Evolutionary conservation across 192 early-diverging fungal species (phyloP).

Genomic region (Funneliformis mosseae): DNA sequence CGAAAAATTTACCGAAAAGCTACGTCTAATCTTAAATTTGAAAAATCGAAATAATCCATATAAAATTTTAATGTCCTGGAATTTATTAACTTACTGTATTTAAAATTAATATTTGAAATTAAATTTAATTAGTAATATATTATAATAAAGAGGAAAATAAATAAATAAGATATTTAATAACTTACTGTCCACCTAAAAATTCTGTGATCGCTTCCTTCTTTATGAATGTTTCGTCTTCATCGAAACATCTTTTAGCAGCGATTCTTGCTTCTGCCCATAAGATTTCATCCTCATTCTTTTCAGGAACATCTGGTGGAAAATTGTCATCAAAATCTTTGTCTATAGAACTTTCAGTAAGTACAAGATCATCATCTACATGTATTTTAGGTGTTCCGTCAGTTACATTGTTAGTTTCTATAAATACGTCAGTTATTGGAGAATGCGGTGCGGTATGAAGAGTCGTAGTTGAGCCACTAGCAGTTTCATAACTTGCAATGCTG

Average conservation of each 20-base stretch:
- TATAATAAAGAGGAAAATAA: background rate
- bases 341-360: background rate
- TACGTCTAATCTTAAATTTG: constrained; percentile 67
- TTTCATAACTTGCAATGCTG: constrained; percentile 33
- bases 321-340: background rate
- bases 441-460: constrained; percentile 34
- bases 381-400: background rate
- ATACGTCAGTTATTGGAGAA: constrained; percentile 16
- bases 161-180: constrained; percentile 2
- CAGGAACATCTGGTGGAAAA: background rate
- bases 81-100: constrained; percentile 56
- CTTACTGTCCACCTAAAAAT: constrained; percentile 51
- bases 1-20: constrained; percentile 62
- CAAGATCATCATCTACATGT: constrained; percentile 24
- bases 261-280: constrained; percentile 3
- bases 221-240: constrained; percentile 51
- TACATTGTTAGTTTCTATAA: background rate
- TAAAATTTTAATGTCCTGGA: constrained; percentile 62
- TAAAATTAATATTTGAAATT: too few relatives aligned
- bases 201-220: constrained; percentile 49
- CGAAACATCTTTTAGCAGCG: constrained; percentile 38
- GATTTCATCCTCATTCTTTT: constrained; percentile 17
- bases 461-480: constrained; percentile 30
- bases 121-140: background rate
- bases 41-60: constrained; percentile 81